A percentile compares a stretch with the other conserved stretches of the same genome.
Conservation (phyloP, 352 stramenopile genomes). For the Blastocystis sp. region DNA sequence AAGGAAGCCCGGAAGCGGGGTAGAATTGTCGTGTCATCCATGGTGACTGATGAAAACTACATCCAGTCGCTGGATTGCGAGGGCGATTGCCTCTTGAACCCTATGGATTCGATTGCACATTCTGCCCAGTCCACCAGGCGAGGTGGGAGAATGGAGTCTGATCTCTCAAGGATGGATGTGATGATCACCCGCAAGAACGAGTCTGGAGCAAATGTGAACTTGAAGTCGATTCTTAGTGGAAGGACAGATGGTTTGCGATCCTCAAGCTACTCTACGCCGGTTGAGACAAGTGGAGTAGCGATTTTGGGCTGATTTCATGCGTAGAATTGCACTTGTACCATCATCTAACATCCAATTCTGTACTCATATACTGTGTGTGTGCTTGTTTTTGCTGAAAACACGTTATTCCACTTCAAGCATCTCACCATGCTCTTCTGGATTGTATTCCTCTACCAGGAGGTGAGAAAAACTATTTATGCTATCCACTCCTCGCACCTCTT, state of each 20-base stretch:
- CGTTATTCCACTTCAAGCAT: constrained; percentile 44
- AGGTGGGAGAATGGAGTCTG: no score
- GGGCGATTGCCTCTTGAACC: no score
- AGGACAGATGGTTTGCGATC: neutral
- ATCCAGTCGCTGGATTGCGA: no score
- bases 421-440: constrained; percentile 58
- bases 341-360: neutral
- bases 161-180: no score
- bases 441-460: constrained; percentile 82
- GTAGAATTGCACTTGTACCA: neutral
- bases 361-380: neutral
- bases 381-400: constrained; percentile 12
- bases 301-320: neutral
- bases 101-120: no score
- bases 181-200: no score
- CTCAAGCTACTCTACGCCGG: neutral
- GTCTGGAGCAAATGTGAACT: no score
- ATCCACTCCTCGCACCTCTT: constrained; percentile 91
- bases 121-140: no score
- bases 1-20: neutral
- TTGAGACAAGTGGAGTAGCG: neutral
- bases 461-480: constrained; percentile 86
- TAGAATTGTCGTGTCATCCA: no score
- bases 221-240: no score
- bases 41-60: no score